Percentiles rank a stretch among this genome's conserved stretches.
phyloP scores from a whole-genome alignment of 2,329 filamentous ascomycete species.

The Fusarium sp. region DNA sequence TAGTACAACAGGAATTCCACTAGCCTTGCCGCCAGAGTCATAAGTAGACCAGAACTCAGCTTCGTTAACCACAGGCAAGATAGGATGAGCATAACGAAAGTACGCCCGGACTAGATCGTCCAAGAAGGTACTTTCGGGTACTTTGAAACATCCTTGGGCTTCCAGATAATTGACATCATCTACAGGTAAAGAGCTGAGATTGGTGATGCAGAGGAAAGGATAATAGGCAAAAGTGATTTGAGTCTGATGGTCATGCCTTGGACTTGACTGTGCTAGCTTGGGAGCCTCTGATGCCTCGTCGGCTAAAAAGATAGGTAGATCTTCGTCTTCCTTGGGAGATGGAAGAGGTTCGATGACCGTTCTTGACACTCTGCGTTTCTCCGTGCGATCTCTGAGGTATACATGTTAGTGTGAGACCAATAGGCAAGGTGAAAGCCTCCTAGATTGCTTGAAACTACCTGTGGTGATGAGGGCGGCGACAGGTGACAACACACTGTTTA shows the following conservation, averaged over 20 bases:
- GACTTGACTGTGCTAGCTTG: neutral
- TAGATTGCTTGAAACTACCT: neutral
- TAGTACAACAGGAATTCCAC: neutral
- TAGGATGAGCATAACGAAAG: conserved; percentile 2
- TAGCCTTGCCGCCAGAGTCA: neutral
- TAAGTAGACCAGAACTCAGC: conserved; percentile 1
- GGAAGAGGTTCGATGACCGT: neutral
- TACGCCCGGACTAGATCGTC: neutral
- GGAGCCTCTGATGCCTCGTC: neutral
- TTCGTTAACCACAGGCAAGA: neutral
- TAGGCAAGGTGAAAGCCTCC: fast-evolving
- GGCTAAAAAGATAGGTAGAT: neutral
- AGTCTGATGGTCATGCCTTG: neutral
- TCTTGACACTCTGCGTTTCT: neutral
- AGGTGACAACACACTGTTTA: neutral
- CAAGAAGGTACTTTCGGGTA: neutral
- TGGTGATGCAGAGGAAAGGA: neutral
- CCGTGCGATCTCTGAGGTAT: neutral
- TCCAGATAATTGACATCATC: too few species aligned
- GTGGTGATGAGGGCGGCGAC: neutral
- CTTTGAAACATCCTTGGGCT: neutral
- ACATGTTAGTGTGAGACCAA: neutral
- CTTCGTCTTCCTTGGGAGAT: neutral
- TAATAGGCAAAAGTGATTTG: neutral
- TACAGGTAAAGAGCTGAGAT: too few species aligned